Evolutionary conservation across 2,329 filamentous ascomycete genomes (phyloP), one percentile per base, ranked within the genome.

Genomic region (Diaporthe humulicola): DNA sequence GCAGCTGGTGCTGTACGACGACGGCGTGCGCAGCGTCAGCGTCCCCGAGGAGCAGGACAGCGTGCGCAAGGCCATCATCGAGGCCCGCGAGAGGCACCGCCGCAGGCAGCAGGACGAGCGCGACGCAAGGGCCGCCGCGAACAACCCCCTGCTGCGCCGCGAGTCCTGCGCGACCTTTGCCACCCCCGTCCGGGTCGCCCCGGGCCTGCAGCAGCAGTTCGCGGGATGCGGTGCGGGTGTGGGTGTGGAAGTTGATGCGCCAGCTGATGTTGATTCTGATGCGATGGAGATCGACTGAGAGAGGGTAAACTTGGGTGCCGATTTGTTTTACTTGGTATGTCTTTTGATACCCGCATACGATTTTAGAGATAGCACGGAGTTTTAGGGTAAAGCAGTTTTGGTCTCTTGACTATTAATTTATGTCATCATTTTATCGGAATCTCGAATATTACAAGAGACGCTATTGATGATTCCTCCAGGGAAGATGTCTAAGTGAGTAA

Each of bases 41-140:
- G 90, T 98, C 28, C 92, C 95, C 0, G 89, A 92, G 81, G 92
- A 94, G 77, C 89, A 93, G 40, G 93, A 96, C 82, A 93, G 90
- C 76, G 94, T 98, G 76, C 89, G 95, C 75, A 95, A 93, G 83
- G 95, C 95, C 12, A 95, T 98, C 77, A 87, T 96, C 70, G 96
- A 98, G 82, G 91, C 94, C 3, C 89, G 95, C 70, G 90, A 90
- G 61, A 89, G 95, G 72, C 88, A 91, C 45, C 87, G 94, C 71
- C 91, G 94, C 78, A 85, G 81, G 81, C 90, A 91, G 80, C 86
- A 84, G 75, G 81, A 81, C 71, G 85, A 86, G 79, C 79, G 80
- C 71, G 81, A 83, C 76, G 78, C 48, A 14, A 69, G 52, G 60
- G 52, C 70, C 28, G 67, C 30, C 15, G 70, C 70, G 5, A 70